phyloP scores from a whole-genome alignment of 73 alveolate genomes.

The Diophrys sp. region DNA sequence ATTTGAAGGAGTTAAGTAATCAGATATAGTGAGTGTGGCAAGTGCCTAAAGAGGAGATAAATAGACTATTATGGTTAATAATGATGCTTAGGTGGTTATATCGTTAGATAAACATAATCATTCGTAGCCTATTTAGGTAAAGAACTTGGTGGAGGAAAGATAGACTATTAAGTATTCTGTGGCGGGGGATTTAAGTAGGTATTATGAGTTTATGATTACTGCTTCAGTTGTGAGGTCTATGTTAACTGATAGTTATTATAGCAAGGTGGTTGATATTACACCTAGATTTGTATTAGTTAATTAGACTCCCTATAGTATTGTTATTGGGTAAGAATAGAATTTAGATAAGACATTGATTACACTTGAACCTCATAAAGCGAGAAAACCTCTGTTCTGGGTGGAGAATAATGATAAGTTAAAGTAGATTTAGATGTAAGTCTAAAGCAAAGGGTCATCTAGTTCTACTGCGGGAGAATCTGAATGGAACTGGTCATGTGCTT shows the following conservation, averaged over 20 bases:
- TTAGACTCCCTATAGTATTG: conserved; percentile 10
- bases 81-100: background rate
- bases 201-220: conserved; percentile 33
- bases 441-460: background rate
- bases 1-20: too few species aligned
- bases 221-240: background rate
- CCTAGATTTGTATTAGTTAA: conserved; percentile 45
- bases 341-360: conserved; percentile 14
- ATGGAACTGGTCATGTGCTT: conserved; percentile 41
- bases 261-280: conserved; percentile 34
- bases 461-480: background rate
- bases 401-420: background rate
- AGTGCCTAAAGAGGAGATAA: too few species aligned
- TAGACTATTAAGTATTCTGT: conserved; percentile 12
- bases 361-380: background rate
- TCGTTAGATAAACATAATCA: background rate
- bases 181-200: conserved; percentile 13
- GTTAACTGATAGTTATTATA: conserved; percentile 6
- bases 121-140: background rate
- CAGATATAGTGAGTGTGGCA: too few species aligned
- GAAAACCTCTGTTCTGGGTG: conserved; percentile 8
- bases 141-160: background rate
- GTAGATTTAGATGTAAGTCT: background rate
- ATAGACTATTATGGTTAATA: background rate
- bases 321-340: conserved; percentile 13